These are phyloP conservation scores for Phialocephala sp. DNA, from an alignment of 2,329 filamentous ascomycete species.

Conservation along the genomic window DNA sequence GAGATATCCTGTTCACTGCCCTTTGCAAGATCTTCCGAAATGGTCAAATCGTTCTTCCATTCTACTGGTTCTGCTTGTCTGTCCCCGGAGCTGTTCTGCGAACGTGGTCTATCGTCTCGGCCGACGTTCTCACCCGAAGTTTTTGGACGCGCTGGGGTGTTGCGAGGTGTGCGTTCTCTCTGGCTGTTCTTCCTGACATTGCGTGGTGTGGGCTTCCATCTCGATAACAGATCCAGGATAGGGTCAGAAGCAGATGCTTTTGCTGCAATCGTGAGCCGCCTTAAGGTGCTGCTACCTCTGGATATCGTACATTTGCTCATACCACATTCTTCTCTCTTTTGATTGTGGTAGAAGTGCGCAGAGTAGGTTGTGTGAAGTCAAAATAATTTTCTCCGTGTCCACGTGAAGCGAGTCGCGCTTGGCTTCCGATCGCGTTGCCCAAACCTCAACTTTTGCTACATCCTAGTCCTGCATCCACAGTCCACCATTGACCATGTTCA, in stretches of 20 bases:
- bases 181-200: not conserved
- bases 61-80: too few relatives aligned
- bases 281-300: slow-evolving; percentile 33
- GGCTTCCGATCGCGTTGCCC: slow-evolving; percentile 28
- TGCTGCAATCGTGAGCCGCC: slow-evolving; percentile 16
- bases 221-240: not conserved
- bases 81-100: too few relatives aligned
- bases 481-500: slow-evolving; percentile 35
- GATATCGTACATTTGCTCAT: slow-evolving; percentile 36
- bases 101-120: too few relatives aligned
- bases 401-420: slow-evolving; percentile 29
- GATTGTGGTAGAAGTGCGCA: not conserved
- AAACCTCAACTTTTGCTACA: slow-evolving; percentile 2
- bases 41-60: too few relatives aligned
- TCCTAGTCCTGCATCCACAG: slow-evolving; percentile 6
- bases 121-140: too few relatives aligned
- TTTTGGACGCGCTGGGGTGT: too few relatives aligned
- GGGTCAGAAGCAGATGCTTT: not conserved
- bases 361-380: slow-evolving; percentile 9
- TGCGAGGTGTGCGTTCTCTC: too few relatives aligned
- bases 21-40: too few relatives aligned
- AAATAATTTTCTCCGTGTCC: slow-evolving; percentile 13
- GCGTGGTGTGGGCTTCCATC: not conserved
- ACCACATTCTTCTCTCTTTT: slow-evolving; percentile 31
- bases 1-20: too few relatives aligned